Evolutionary conservation across 306 rosid genomes (phyloP), one percentile per base, ranked within the genome.

Genomic region (Cucumis cinereus): DNA sequence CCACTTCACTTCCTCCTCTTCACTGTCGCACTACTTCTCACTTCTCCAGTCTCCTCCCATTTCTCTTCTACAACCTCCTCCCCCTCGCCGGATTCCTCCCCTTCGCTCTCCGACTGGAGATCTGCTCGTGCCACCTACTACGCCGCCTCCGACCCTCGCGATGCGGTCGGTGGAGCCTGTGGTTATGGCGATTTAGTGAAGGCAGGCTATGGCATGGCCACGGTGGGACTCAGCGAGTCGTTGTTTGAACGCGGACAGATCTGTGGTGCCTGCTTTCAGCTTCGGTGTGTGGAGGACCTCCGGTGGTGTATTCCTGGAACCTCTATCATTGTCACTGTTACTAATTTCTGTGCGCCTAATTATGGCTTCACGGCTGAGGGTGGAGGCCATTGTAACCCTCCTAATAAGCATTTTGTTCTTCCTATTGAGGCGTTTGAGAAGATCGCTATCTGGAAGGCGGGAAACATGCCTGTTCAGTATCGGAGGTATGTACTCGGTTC

Each of bases 361-460:
- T 93, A 93, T 17, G 98, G 94, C 0, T 91, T 93, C 81, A 73
- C 87, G 2, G n/a, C 85, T 6, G 97, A 93, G 4, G 98, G 91
- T 0, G 98, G 98, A 5, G 98, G 97, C 23, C 94, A 81, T 74
- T 93, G 98, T 58, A 93, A 93, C 78, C 88, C 96, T 61, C 98
- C 98, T 0, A 93, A 91, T 54, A 85, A 91, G 75, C 98, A 93
- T 69, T 85, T 93, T 73, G 93, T 91, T 24, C 92, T 93, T 8
- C 98, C 98, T 13, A 91, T 93, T 64, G 97, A 93, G 78, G 93
- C 94, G 0, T 93, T 93, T 12, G 98, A 93, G 88, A 93, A 93
- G 88, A 93, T 93, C 79, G 98, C 98, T 47, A 88, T 93, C 13
- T 93, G 98, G 98, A 93, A 93, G 73, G 98, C 97, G 9, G 98